A percentile compares a stretch with the other conserved stretches of the same genome.
Evolutionary conservation across 2,329 filamentous ascomycete genomes (phyloP).

Genomic region (Biscogniauxia sp.): DNA sequence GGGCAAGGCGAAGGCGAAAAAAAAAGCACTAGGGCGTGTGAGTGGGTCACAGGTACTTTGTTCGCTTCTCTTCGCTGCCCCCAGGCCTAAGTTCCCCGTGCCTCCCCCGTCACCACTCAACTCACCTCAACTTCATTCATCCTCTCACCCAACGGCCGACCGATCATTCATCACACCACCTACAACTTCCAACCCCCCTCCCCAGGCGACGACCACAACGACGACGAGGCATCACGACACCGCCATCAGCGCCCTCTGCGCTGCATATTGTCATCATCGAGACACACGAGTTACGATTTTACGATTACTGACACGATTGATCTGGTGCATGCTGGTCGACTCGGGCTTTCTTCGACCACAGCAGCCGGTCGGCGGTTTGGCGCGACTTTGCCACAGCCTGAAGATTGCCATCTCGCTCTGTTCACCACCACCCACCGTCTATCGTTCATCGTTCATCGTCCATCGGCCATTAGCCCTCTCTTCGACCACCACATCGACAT

Average conservation of each 20-base stretch:
- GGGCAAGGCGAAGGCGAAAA: not conserved
- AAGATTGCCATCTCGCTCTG: conserved; percentile 16
- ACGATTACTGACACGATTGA: conserved; percentile 14
- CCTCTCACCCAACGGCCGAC: conserved; percentile 16
- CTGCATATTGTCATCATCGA: conserved; percentile 2
- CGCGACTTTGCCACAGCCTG: conserved; percentile 36
- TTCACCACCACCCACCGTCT: conserved; percentile 14
- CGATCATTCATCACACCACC: conserved; percentile 3
- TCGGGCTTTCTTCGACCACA: conserved; percentile 32
- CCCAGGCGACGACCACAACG: conserved; percentile 13
- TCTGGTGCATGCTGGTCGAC: conserved; percentile 35
- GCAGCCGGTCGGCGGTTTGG: conserved; percentile 38
- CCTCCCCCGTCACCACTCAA: conserved; percentile 18
- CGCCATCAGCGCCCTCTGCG: not conserved
- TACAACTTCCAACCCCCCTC: not conserved
- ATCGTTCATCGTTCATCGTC: conserved; percentile 1
- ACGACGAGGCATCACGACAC: conserved; percentile 13
- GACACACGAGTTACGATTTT: not conserved
- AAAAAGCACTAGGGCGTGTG: not conserved
- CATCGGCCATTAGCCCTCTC: too few relatives aligned
- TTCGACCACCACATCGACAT: conserved; percentile 8
- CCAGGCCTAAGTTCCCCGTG: not conserved
- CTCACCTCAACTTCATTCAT: conserved; percentile 17
- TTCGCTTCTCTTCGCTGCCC: conserved; percentile 13
- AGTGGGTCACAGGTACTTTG: not conserved